Conservation (phyloP, 192 early-diverging fungal genomes). For the Mycoemilia scoparia region DNA sequence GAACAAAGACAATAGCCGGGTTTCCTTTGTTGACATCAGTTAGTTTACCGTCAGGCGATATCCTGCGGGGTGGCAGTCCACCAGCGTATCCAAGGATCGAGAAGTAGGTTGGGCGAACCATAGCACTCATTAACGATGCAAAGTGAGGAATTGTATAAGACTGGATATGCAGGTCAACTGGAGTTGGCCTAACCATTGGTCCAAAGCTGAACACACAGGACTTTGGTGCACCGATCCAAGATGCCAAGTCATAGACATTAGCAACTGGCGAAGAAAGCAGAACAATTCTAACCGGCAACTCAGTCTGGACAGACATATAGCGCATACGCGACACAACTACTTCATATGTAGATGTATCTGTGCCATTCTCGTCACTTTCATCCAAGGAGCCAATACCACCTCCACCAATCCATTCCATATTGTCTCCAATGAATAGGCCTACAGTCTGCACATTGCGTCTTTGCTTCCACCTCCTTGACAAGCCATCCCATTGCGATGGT, state of each 20-base stretch:
- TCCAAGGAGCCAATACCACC: slow-evolving; percentile 41
- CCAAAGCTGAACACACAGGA: slow-evolving; percentile 85
- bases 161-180: slow-evolving; percentile 90
- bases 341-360: slow-evolving; percentile 75
- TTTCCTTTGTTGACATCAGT: slow-evolving; percentile 5
- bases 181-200: slow-evolving; percentile 79
- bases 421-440: slow-evolving; percentile 79
- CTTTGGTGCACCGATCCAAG: slow-evolving; percentile 80
- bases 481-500: slow-evolving; percentile 81
- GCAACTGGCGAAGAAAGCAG: slow-evolving; percentile 76
- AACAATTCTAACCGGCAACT: slow-evolving; percentile 76
- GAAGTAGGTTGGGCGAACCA: slow-evolving; percentile 50
- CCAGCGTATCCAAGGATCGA: slow-evolving; percentile 4
- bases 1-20: slow-evolving; percentile 84
- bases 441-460: slow-evolving; percentile 82
- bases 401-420: slow-evolving; percentile 85
- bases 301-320: slow-evolving; percentile 65
- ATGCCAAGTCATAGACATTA: slow-evolving; percentile 94
- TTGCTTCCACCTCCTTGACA: slow-evolving; percentile 91
- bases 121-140: slow-evolving; percentile 87
- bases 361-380: slow-evolving; percentile 71
- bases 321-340: slow-evolving; percentile 87
- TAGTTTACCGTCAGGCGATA: slow-evolving; percentile 1
- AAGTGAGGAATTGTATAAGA: slow-evolving; percentile 83
- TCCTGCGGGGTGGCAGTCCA: not conserved